Evolutionary conservation across 257 asterid genomes (phyloP).

Genomic region (Scutellaria barbata): DNA sequence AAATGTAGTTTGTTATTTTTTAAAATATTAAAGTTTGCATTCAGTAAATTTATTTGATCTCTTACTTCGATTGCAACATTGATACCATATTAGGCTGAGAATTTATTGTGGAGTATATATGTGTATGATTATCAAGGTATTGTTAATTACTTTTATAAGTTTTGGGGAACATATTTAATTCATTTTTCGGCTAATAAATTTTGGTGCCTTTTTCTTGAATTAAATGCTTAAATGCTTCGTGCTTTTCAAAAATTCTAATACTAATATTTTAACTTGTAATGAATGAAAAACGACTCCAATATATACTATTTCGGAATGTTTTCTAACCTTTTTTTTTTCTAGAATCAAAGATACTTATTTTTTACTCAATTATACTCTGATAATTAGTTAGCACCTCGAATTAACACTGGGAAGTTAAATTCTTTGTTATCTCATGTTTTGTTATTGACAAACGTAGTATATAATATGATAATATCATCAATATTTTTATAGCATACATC

Average conservation of each 20-base stretch:
- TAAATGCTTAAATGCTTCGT: slow-evolving; percentile 1
- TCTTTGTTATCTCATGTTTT: too few relatives aligned
- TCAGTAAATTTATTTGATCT: slow-evolving; percentile 9
- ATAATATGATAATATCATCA: too few relatives aligned
- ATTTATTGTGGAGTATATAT: not conserved
- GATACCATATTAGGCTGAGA: slow-evolving; percentile 5
- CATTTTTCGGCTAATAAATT: slow-evolving; percentile 23
- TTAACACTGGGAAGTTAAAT: too few relatives aligned
- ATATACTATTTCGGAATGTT: too few relatives aligned
- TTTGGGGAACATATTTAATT: slow-evolving; percentile 25
- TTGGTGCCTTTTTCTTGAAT: not conserved
- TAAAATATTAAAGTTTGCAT: slow-evolving; percentile 6
- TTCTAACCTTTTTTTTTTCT: too few relatives aligned
- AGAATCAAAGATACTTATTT: too few relatives aligned
- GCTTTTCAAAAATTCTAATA: not conserved
- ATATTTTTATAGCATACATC: not conserved
- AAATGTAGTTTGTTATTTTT: too few relatives aligned
- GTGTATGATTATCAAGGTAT: slow-evolving; percentile 11
- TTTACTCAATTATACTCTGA: too few relatives aligned
- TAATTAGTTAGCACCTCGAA: too few relatives aligned
- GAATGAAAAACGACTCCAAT: not conserved
- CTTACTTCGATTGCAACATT: slow-evolving; percentile 32
- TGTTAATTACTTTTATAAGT: slow-evolving; percentile 26
- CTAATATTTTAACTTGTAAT: not conserved
- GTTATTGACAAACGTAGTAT: too few relatives aligned